Evolutionary conservation across 345 rosid species (phyloP).

Genomic region (Pelargonium nanum): DNA sequence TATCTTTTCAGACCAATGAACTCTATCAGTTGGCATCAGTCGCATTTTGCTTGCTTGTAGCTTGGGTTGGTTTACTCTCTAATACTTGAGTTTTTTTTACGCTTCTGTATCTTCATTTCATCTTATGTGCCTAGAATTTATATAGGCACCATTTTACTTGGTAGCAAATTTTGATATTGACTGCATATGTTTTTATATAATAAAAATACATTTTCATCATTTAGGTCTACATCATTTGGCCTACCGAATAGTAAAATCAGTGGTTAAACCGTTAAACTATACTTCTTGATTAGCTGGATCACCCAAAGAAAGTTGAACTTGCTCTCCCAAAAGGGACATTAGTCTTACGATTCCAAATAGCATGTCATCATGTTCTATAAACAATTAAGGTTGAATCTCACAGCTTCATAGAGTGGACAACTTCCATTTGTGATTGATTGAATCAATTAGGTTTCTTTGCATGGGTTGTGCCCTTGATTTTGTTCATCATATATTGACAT

Average conservation of each 20-base stretch:
- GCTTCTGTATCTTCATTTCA: neutral
- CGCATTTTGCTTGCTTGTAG: slow-evolving; percentile 97
- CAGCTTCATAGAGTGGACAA: no score
- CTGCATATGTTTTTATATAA: neutral
- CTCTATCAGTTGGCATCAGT: slow-evolving; percentile 95
- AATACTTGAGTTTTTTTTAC: neutral
- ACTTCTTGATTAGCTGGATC: neutral
- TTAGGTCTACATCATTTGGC: neutral
- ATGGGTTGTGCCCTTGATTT: no score
- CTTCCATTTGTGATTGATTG: no score
- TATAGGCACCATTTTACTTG: neutral
- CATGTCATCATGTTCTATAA: no score
- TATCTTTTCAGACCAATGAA: slow-evolving; percentile 70
- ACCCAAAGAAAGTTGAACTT: neutral
- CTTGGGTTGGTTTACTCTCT: slow-evolving; percentile 66
- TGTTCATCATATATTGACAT: neutral
- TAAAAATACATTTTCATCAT: neutral
- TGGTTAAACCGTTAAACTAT: neutral
- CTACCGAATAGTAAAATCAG: no score
- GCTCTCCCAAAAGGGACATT: neutral
- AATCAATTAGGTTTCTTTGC: no score
- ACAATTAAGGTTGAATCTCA: no score
- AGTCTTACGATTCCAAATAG: neutral
- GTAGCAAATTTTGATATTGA: neutral
- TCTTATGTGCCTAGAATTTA: neutral